These are phyloP conservation scores for Chrysopogon serrulatus DNA, from an alignment of 176 grass and related monocot genomes.

Conservation along the genomic window DNA sequence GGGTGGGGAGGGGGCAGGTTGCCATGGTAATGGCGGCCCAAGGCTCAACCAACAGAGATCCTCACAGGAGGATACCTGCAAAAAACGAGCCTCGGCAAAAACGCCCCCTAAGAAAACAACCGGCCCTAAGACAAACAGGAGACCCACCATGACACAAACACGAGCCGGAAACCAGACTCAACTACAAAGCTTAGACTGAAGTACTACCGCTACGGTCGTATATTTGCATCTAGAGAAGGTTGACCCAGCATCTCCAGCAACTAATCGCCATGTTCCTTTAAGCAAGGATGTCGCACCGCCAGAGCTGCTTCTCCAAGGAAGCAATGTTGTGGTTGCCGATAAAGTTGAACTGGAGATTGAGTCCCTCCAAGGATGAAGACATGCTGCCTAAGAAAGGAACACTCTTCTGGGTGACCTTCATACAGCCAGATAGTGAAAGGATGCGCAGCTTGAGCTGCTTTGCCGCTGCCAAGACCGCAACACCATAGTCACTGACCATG, in stretches of 20 bases:
- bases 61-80: conserved; percentile 30
- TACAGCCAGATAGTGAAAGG: conserved; percentile 74
- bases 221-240: conserved; percentile 53
- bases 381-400: conserved; percentile 75
- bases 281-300: conserved; percentile 84
- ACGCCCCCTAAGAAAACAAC: conserved; percentile 44
- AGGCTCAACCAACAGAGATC: conserved; percentile 59
- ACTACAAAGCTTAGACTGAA: conserved; percentile 22
- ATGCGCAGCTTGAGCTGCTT: conserved; percentile 64
- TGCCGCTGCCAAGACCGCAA: conserved; percentile 63
- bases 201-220: conserved; percentile 29
- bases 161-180: conserved; percentile 47
- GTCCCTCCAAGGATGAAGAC: conserved; percentile 59
- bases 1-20: conserved; percentile 46
- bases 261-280: conserved; percentile 37
- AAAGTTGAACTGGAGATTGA: conserved; percentile 82
- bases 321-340: conserved; percentile 65
- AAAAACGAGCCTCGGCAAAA: conserved; percentile 69
- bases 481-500: conserved; percentile 78
- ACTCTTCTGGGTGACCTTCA: conserved; percentile 79
- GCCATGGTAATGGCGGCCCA: conserved; percentile 35
- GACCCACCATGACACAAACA: conserved; percentile 42
- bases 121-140: conserved; percentile 42
- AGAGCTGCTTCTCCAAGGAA: conserved; percentile 73
- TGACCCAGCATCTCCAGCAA: conserved; percentile 25